phyloP scores from a whole-genome alignment of 148 eudicot species.

The Vaccinium corymbosum region DNA sequence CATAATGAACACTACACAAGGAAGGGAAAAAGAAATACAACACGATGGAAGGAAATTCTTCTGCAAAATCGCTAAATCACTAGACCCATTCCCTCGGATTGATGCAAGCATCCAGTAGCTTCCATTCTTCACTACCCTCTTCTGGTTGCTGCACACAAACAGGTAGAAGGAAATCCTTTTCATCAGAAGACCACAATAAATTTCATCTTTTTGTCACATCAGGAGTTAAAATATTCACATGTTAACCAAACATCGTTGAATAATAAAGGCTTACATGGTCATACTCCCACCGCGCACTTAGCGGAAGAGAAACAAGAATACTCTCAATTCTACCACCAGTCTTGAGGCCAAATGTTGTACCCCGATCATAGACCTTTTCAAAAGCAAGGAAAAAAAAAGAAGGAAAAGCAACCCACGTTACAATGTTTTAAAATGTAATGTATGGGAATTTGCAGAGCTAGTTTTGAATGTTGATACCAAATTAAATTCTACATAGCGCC shows the following conservation, averaged over 20 bases:
- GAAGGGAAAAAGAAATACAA: background rate
- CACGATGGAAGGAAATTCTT: background rate
- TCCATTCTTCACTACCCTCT: constrained; percentile 96
- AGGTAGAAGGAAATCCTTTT: constrained; percentile 6
- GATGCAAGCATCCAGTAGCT: constrained; percentile 91
- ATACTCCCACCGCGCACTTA: constrained; percentile 93
- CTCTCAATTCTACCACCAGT: constrained; percentile 98
- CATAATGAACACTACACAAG: background rate
- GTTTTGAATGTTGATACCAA: constrained; percentile 43
- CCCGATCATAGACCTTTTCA: constrained; percentile 80
- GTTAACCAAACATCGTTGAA: background rate
- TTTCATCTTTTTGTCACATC: background rate
- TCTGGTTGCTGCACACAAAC: constrained; percentile 62
- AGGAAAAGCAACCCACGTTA: background rate
- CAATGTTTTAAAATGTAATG: background rate
- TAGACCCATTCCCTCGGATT: constrained; percentile 90
- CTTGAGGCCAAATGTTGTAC: constrained; percentile 96
- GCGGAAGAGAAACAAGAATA: constrained; percentile 89
- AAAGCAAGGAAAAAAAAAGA: constrained; percentile 1
- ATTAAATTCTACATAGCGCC: constrained; percentile 94
- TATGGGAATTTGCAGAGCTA: constrained; percentile 4
- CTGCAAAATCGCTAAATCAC: background rate
- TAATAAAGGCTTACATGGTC: constrained; percentile 66
- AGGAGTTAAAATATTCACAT: constrained; percentile 1
- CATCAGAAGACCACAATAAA: background rate